Evolutionary conservation across 257 asterid genomes (phyloP), one percentile per base, ranked within the genome.

Genomic region (Jacaranda copaia): DNA sequence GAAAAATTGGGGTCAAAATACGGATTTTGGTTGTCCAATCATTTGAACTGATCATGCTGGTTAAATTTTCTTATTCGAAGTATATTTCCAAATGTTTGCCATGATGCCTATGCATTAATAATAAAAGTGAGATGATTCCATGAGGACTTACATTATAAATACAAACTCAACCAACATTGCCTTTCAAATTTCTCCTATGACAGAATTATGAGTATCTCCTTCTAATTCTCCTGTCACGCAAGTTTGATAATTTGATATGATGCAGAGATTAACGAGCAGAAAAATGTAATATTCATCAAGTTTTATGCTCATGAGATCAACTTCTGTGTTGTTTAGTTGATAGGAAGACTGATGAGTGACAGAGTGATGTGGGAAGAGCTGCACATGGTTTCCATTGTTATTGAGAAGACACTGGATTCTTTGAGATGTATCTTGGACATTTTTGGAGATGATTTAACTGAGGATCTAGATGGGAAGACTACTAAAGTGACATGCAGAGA

Each of bases 11-110:
- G 32, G 32, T 25, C 32, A 2, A 25, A 25, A 25, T 25, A 25
- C 2, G 32, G 32, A 25, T 39, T 71, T 68, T 61, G 64, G 38
- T 56, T 64, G 70, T 55, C 46, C 8, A 64, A 42, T 76, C 66
- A 42, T 63, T 84, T 70, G 49, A 66, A 51, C 39, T 64, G 56
- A 43, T 72, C 78, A 59, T 57, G 46, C 60, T n/a, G 46, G 9
- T 53, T 67, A 40, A 49, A 36, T 36, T 64, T 16, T 40, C 56
- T 64, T 5, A 15, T 14, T 2, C 11, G 45, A 12, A 35, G 25
- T 62, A 63, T n/a, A 39, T 45, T 60, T 48, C 5, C 20, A 4
- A 9, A 40, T 70, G 10, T 78, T 48, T 48, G 10, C 10, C 53
- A 64, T 52, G 70, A 51, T 69, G 32, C 18, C 11, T 60, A n/a